phyloP scores from a whole-genome alignment of 2,329 filamentous ascomycete genomes.

The Talaromyces islandicus region DNA sequence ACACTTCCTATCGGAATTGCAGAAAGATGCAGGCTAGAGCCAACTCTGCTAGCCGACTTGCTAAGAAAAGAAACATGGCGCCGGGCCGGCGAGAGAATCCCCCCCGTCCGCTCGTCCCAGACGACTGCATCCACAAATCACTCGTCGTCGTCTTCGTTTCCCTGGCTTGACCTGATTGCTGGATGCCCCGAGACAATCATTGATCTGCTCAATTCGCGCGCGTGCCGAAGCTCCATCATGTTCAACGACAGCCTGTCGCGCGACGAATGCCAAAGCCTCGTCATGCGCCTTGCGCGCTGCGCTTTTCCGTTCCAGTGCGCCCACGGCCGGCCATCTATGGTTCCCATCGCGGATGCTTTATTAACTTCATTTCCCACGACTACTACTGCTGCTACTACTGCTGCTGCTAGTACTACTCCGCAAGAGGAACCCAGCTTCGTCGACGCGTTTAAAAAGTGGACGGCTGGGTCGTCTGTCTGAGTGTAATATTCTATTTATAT shows the following conservation, averaged over 20 bases:
- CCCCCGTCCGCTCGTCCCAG: background rate
- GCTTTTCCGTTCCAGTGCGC: slow-evolving; percentile 47
- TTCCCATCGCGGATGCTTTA: slow-evolving; percentile 33
- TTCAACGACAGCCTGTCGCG: slow-evolving; percentile 41
- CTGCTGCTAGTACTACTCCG: background rate
- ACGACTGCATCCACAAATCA: background rate
- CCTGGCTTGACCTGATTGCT: slow-evolving; percentile 59
- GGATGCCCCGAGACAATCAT: slow-evolving; percentile 69
- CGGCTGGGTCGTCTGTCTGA: background rate
- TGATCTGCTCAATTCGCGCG: slow-evolving; percentile 51
- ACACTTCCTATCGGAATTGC: slow-evolving; percentile 65
- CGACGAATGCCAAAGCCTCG: slow-evolving; percentile 33
- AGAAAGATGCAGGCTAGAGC: slow-evolving; percentile 69
- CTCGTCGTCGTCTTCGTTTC: background rate
- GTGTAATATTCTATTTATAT: background rate
- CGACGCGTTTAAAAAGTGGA: slow-evolving; percentile 12
- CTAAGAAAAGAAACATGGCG: slow-evolving; percentile 70
- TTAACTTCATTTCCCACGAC: background rate
- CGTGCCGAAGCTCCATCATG: slow-evolving; percentile 46
- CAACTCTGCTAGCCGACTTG: slow-evolving; percentile 65
- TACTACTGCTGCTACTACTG: background rate
- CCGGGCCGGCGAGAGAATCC: slow-evolving; percentile 41
- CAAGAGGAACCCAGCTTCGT: background rate
- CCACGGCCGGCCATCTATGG: slow-evolving; percentile 45
- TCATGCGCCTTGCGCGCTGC: slow-evolving; percentile 34